phyloP scores from a whole-genome alignment of 2,329 filamentous ascomycete species.

The Fusarium chaquense region DNA sequence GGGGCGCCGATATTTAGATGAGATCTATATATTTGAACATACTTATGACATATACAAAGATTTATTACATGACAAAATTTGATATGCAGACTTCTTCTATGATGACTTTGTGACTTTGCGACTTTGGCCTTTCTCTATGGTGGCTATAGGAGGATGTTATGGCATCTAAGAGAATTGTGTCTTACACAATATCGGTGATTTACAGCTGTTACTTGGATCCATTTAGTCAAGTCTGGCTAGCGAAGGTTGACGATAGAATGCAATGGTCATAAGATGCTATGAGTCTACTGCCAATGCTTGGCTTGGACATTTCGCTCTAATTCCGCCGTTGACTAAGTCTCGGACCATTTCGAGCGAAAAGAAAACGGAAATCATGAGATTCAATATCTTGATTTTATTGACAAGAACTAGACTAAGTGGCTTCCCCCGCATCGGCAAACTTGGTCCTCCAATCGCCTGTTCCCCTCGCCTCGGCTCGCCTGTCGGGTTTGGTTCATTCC shows the following conservation, averaged over 20 bases:
- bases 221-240: not conserved
- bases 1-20: constrained; percentile 24
- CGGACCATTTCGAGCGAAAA: not conserved
- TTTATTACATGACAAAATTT: not conserved
- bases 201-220: not conserved
- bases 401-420: not conserved
- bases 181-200: not conserved
- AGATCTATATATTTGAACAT: not conserved
- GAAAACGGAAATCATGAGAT: constrained; percentile 8
- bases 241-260: not conserved
- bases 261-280: not conserved
- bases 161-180: not conserved
- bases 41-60: not conserved
- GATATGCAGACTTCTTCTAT: not conserved
- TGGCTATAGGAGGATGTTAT: not conserved
- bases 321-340: not conserved
- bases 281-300: not conserved
- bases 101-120: not conserved
- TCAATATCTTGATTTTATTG: not conserved
- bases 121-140: no score
- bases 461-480: constrained; percentile 47
- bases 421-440: constrained; percentile 12
- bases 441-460: constrained; percentile 40
- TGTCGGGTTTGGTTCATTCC: constrained; percentile 38
- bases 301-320: not conserved